A percentile compares a stretch with the other conserved stretches of the same genome.
Evolutionary conservation across 352 stramenopile genomes (phyloP).

Genomic region (Pseudoperonospora humuli): DNA sequence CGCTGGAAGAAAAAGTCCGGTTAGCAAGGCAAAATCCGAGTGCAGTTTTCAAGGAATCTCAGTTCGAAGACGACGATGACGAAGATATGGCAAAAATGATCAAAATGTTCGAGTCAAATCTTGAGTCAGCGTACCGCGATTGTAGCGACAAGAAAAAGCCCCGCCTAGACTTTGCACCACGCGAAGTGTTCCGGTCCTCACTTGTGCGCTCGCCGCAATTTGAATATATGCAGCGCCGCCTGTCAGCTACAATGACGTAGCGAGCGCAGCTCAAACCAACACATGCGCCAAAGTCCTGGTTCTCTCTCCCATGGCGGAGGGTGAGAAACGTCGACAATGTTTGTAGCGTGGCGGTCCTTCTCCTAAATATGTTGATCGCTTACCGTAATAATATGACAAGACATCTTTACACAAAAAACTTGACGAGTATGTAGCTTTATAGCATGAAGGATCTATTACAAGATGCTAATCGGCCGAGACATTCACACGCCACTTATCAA

Average conservation of each 20-base stretch:
- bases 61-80: slow-evolving; percentile 78
- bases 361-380: slow-evolving; percentile 20
- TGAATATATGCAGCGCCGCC: slow-evolving; percentile 21
- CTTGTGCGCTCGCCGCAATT: slow-evolving; percentile 24
- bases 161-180: slow-evolving; percentile 55
- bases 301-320: not conserved
- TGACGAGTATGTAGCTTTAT: slow-evolving; percentile 1
- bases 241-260: slow-evolving; percentile 27
- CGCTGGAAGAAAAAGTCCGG: slow-evolving; percentile 52
- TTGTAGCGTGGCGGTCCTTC: slow-evolving; percentile 12
- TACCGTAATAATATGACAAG: slow-evolving; percentile 26
- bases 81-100: slow-evolving; percentile 68
- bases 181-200: slow-evolving; percentile 67
- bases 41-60: slow-evolving; percentile 70
- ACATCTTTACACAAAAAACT: slow-evolving; percentile 5
- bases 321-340: slow-evolving; percentile 8
- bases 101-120: slow-evolving; percentile 64
- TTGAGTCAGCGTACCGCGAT: slow-evolving; percentile 67
- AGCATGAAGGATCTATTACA: slow-evolving; percentile 17
- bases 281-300: not conserved
- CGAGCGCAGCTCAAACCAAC: slow-evolving; percentile 1
- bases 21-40: slow-evolving; percentile 64
- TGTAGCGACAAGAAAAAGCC: slow-evolving; percentile 52
- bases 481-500: slow-evolving; percentile 73
- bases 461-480: slow-evolving; percentile 25